Base-by-base conservation (phyloP, 192 early-diverging fungal species). In the Gryganskiella cystojenkinii region DNA sequence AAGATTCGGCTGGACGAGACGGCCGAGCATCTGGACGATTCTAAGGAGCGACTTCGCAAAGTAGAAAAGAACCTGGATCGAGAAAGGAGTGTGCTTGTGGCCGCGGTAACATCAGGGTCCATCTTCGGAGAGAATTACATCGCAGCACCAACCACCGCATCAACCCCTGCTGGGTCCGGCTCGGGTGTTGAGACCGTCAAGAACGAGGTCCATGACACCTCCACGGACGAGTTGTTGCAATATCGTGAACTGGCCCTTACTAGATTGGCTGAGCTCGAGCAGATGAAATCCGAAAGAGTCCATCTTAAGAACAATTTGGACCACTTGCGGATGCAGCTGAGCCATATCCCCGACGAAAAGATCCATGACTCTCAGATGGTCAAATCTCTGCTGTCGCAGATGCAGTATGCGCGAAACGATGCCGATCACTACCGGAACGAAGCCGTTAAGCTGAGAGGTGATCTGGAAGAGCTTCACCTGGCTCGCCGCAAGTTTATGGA, bases 401-500 rank as follows among this genome's bases (percentile, higher is more conserved):
- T 67, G 60, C 70, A 73, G 50, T 71, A 64, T 52, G 63, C 61
- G 17, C 59, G 65, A 10, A 81, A 71, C 9, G 65, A 69, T 35
- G 79, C 65, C 8, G 70, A 69, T n/a, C 53, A 58, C 15, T 68
- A 71, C 17, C 61, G 66, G 30, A 63, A 44, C 37, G 66, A 72
- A 25, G 60, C 45, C 0, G 40, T 9, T 15, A 67, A 70, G 33
- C 11, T 81, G 44, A 40, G 50, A 19, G 31, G 27, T 0, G 79
- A 74, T 11, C 33, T 81, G 22, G 79, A 81, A 20, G 70, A 69
- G 11, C 50, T 69, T n/a, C 54, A 74, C 6, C 56, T 67, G 14
- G 44, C 30, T 37, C 65, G 79, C 17, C 54, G 79, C 13, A 64
- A 68, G 24, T 69, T 73, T 22, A 73, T 72, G 79, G 66, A 81